A percentile compares a stretch with the other conserved stretches of the same genome.
phyloP scores from a whole-genome alignment of 192 early-diverging fungal species.

The Umbelopsis ramanniana region DNA sequence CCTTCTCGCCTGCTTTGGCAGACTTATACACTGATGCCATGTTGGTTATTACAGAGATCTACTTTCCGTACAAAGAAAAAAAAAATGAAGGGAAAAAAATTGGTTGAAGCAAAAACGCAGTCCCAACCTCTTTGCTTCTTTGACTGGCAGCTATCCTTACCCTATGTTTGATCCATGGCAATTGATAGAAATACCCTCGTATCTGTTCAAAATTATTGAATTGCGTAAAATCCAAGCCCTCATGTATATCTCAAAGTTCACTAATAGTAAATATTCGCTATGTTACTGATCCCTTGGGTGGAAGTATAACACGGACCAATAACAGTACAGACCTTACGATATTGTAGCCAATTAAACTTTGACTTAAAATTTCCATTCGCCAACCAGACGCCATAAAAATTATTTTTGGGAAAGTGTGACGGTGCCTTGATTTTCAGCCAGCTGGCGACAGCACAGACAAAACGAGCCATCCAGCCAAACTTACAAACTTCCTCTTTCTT shows the following conservation, averaged over 20 bases:
- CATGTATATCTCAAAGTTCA: too few species aligned
- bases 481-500: slow-evolving; percentile 11
- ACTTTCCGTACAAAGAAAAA: neutral
- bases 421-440: slow-evolving; percentile 12
- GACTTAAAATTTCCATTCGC: neutral
- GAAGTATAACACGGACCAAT: neutral
- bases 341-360: neutral
- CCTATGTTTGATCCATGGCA: too few species aligned
- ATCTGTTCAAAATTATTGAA: too few species aligned
- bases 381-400: slow-evolving; percentile 55
- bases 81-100: slow-evolving; percentile 6
- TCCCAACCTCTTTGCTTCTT: neutral
- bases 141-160: neutral
- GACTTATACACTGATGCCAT: slow-evolving; percentile 48
- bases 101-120: slow-evolving; percentile 11
- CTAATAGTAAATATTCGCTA: too few species aligned
- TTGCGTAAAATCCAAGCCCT: too few species aligned
- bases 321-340: neutral
- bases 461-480: neutral
- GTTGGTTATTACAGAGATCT: slow-evolving; percentile 29
- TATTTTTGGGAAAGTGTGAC: slow-evolving; percentile 2
- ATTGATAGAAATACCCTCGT: too few species aligned
- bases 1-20: slow-evolving; percentile 33
- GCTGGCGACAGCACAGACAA: neutral
- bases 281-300: too few species aligned